phyloP scores from a whole-genome alignment of 352 stramenopile genomes.

The Phytophthora citricola region DNA sequence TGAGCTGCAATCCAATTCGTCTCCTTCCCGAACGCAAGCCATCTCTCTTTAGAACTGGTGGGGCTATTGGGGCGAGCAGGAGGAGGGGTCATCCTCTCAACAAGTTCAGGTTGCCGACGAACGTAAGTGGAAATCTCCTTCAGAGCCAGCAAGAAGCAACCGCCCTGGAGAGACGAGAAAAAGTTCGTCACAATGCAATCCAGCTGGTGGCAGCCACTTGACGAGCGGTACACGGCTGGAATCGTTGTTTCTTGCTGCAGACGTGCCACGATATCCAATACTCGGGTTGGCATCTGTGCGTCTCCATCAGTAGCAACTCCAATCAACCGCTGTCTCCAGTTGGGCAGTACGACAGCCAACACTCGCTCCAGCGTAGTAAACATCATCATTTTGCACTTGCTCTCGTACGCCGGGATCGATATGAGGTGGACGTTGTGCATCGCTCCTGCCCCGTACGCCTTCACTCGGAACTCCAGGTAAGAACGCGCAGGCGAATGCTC shows the following conservation, averaged over 20 bases:
- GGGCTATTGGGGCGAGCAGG: not conserved
- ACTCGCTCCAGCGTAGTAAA: conserved; percentile 41
- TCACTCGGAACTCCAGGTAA: conserved; percentile 53
- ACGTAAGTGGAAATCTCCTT: conserved; percentile 42
- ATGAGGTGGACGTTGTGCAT: conserved; percentile 55
- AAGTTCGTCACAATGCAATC: conserved; percentile 49
- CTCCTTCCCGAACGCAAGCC: conserved; percentile 44
- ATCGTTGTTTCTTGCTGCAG: conserved; percentile 37
- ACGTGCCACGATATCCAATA: conserved; percentile 39
- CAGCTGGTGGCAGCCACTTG: conserved; percentile 40
- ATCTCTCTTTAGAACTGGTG: conserved; percentile 26
- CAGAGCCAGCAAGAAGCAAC: conserved; percentile 47
- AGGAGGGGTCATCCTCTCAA: conserved; percentile 36
- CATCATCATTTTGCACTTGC: conserved; percentile 40
- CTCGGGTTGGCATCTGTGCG: conserved; percentile 31
- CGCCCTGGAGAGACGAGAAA: conserved; percentile 49
- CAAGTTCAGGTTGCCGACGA: conserved; percentile 37
- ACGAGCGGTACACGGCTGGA: conserved; percentile 41
- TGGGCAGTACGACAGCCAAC: conserved; percentile 44
- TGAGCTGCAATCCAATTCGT: conserved; percentile 63
- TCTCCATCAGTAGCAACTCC: conserved; percentile 47
- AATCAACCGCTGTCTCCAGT: conserved; percentile 46
- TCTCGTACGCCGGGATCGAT: conserved; percentile 45
- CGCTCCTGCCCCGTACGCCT: conserved; percentile 36
- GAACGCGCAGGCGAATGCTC: conserved; percentile 39